A percentile compares a stretch with the other conserved stretches of the same genome.
Evolutionary conservation across 768 basidiomycete species (phyloP).

Genomic region (Panaeolus cyanescens): DNA sequence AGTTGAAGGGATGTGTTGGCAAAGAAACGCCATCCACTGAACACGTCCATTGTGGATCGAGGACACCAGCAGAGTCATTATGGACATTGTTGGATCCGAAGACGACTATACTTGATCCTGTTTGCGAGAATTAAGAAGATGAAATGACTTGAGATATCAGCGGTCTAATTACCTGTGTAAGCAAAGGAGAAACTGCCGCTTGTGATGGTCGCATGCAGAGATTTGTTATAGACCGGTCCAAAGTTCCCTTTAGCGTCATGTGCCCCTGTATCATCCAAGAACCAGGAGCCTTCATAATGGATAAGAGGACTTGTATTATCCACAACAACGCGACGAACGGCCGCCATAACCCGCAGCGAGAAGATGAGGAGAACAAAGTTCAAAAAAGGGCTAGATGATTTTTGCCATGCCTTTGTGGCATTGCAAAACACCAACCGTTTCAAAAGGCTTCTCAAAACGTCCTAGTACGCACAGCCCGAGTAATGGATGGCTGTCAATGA

Average conservation of each 20-base stretch:
- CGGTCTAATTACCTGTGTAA: conserved; percentile 14
- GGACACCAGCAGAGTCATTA: conserved; percentile 8
- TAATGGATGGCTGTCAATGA: too few relatives aligned
- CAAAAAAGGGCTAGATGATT: too few relatives aligned
- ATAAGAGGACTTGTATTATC: conserved; percentile 22
- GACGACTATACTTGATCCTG: not conserved
- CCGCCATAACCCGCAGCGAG: not conserved
- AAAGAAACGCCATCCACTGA: conserved; percentile 9
- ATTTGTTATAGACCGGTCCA: conserved; percentile 16
- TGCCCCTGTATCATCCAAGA: conserved; percentile 12
- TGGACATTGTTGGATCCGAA: conserved; percentile 5
- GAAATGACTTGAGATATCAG: not conserved
- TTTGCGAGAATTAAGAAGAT: not conserved
- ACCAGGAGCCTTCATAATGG: conserved; percentile 18
- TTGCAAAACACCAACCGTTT: too few relatives aligned
- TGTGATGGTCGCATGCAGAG: conserved; percentile 17
- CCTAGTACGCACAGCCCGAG: too few relatives aligned
- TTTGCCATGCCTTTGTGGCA: too few relatives aligned
- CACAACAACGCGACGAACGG: conserved; percentile 13
- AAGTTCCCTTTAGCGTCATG: conserved; percentile 17
- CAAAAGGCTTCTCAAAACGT: too few relatives aligned
- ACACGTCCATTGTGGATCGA: conserved; percentile 13
- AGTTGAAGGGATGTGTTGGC: not conserved
- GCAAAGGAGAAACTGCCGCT: conserved; percentile 15
- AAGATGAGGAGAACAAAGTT: too few relatives aligned